Conservation (phyloP, 495 filamentous ascomycete genomes). For the Geopyxis carbonaria region DNA sequence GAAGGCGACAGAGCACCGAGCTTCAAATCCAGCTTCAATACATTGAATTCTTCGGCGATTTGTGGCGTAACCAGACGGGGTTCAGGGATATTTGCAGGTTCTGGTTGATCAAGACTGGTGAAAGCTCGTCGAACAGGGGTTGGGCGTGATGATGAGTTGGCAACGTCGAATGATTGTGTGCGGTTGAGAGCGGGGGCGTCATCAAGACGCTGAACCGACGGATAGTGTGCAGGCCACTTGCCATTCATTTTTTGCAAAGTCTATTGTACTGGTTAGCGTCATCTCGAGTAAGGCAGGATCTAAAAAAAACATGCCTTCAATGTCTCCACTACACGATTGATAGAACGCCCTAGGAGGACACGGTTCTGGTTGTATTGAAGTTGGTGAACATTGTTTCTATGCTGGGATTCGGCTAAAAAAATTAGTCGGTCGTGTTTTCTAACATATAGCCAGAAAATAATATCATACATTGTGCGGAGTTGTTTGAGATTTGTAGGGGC, state of each 20-base stretch:
- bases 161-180: constrained; percentile 16
- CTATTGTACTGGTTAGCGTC: constrained; percentile 29
- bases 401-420: constrained; percentile 29
- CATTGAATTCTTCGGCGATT: constrained; percentile 87
- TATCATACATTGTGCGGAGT: constrained; percentile 44
- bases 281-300: too few relatives aligned
- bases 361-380: constrained; percentile 78
- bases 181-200: constrained; percentile 29
- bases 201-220: constrained; percentile 54
- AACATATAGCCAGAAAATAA: constrained; percentile 36
- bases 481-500: constrained; percentile 32
- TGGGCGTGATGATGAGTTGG: constrained; percentile 29
- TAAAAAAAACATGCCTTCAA: constrained; percentile 31
- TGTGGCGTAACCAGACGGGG: constrained; percentile 73
- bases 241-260: constrained; percentile 74
- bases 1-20: constrained; percentile 68
- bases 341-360: constrained; percentile 64
- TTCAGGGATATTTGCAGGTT: constrained; percentile 37
- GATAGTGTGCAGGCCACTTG: constrained; percentile 88
- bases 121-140: constrained; percentile 45
- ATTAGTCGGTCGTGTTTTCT: constrained; percentile 12
- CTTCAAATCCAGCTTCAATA: constrained; percentile 87
- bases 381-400: constrained; percentile 54
- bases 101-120: constrained; percentile 41
- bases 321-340: constrained; percentile 67